Evolutionary conservation across 306 rosid species (phyloP).

Genomic region (Trifolium subterraneum): DNA sequence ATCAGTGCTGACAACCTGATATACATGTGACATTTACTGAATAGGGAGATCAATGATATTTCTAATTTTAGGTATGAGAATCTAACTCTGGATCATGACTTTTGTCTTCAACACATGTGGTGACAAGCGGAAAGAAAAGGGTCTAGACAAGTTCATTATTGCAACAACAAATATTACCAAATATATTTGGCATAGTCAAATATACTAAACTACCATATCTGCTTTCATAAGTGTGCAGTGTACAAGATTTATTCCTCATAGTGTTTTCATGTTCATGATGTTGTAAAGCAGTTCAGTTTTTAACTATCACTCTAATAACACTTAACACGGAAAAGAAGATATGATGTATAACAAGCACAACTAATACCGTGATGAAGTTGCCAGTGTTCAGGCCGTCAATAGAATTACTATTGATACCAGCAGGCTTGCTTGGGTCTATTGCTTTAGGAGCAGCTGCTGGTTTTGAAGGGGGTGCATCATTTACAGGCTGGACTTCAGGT

Average conservation of each 20-base stretch:
- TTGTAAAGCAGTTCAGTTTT: not conserved
- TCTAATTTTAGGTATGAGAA: not conserved
- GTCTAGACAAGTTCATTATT: not conserved
- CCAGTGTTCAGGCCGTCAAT: slow-evolving; percentile 97
- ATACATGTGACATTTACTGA: not conserved
- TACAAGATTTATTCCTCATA: not conserved
- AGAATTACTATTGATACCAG: slow-evolving; percentile 91
- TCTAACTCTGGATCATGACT: not conserved
- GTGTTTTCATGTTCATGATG: slow-evolving; percentile 9
- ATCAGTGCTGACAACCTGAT: not conserved
- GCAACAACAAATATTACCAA: slow-evolving; percentile 1
- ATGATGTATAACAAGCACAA: slow-evolving; percentile 17
- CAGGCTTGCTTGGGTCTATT: slow-evolving; percentile 77
- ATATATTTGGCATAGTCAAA: slow-evolving; percentile 4
- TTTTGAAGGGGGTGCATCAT: slow-evolving; percentile 61
- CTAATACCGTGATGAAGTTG: slow-evolving; percentile 87
- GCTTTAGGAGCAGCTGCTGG: slow-evolving; percentile 53
- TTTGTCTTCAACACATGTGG: not conserved
- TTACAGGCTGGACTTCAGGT: slow-evolving; percentile 56
- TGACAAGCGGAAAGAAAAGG: not conserved
- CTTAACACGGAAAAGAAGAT: slow-evolving; percentile 19
- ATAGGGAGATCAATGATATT: slow-evolving; percentile 3
- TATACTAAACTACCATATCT: slow-evolving; percentile 26
- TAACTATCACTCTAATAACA: slow-evolving; percentile 6
- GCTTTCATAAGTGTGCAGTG: slow-evolving; percentile 1